Percentiles rank a stretch among this genome's conserved stretches.
These are phyloP conservation scores for Rhodotorula diobovata DNA, from an alignment of 768 basidiomycete species.

Conservation along the genomic window DNA sequence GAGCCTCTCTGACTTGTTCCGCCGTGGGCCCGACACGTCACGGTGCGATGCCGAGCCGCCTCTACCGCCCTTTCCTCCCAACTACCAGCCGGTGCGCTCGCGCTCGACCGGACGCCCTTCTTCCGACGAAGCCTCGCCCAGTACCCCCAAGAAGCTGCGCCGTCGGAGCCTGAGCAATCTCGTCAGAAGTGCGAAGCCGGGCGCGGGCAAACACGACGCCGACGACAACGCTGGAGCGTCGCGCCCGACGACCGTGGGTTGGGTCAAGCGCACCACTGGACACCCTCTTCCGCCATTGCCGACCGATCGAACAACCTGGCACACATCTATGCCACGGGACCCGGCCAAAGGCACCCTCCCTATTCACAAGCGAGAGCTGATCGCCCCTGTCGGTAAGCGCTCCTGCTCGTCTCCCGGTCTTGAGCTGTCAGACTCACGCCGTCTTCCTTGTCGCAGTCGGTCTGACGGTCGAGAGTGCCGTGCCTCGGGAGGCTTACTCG, in stretches of 20 bases:
- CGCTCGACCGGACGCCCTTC: not conserved
- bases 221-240: not conserved
- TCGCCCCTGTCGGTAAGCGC: no score
- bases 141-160: conserved; percentile 3
- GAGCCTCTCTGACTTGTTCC: conserved; percentile 4
- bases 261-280: not conserved
- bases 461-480: no score
- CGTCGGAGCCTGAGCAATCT: not conserved
- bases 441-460: no score
- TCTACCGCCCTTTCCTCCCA: not conserved
- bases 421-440: no score
- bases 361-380: no score
- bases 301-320: not conserved
- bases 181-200: not conserved
- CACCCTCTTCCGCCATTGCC: not conserved
- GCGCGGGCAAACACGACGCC: not conserved
- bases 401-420: no score
- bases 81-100: not conserved
- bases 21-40: not conserved
- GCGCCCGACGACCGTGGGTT: not conserved
- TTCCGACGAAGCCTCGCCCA: not conserved
- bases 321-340: no score
- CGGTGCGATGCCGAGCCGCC: not conserved
- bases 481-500: no score
- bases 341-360: no score